Base-by-base conservation (phyloP, 1,284 basidiomycete species). In the Entoloma clypeatum region DNA sequence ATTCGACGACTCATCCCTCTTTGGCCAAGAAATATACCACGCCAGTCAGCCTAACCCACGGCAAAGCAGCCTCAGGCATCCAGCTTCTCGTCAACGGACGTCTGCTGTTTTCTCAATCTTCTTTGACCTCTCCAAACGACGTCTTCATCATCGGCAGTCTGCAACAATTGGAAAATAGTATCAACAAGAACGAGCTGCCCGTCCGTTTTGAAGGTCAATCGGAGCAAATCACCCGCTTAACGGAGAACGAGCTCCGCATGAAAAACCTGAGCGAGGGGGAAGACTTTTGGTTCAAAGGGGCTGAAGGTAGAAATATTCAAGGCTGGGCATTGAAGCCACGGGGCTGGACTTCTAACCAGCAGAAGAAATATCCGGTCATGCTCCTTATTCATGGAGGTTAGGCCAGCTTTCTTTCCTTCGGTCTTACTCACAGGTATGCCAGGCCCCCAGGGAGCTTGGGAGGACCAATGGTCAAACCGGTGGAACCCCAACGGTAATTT, bases 241-340 rank as follows among this genome's bases (percentile, higher is more conserved):
- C 83, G 0, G 69, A 67, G 26, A 57, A 69, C 3, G 70, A 67
- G 1, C 65, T 95, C 23, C 65, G 75, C 42, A 72, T 64, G 1
- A 81, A 83, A 58, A 50, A 62, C 8, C 67, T 93, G 26, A 65
- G 67, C 39, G 52, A 59, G 5, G 86, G 82, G 5, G 82, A 93
- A 55, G 79, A 86, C 43, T 85, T 95, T 56, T 92, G 82, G 80
- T 95, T 93, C 67, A 74, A 79, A 41, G 92, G 92, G 8, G 87
- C 85, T 3, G 66, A 76, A 52, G 77, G 72, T 9, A 77, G 74
- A 54, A 60, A 74, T 33, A 81, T 95, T 14, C 91, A 94, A 43
- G 90, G 89, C 1, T 95, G 84, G 84, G 66, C 79, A 11, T 50
- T 92, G 46, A 90, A 83, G 53, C 93, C 92, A 7, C 74, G 72